A percentile compares a stretch with the other conserved stretches of the same genome.
Evolutionary conservation across 2,329 filamentous ascomycete species (phyloP).

Genomic region (Ophiostoma quercus): DNA sequence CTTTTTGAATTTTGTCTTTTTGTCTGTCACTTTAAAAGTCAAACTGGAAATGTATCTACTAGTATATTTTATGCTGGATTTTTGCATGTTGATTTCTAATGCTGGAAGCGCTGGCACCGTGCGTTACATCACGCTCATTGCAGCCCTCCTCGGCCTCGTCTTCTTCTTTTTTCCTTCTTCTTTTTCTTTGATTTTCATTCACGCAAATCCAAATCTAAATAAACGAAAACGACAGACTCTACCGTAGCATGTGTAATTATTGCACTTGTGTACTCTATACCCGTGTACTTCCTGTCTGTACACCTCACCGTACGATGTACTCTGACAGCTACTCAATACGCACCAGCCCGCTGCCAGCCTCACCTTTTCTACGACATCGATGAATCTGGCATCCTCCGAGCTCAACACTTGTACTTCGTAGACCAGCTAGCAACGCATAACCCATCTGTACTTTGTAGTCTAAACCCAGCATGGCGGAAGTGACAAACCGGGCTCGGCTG

Average conservation of each 20-base stretch:
- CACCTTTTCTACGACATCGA: not conserved
- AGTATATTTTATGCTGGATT: not conserved
- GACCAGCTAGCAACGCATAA: not conserved
- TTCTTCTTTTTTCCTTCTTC: not conserved
- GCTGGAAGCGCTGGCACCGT: too few relatives aligned
- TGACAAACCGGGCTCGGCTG: conserved; percentile 17
- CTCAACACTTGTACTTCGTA: not conserved
- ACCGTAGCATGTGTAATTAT: not conserved
- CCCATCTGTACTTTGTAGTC: not conserved
- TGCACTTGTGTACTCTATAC: not conserved
- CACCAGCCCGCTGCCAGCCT: not conserved
- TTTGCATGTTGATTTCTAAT: not conserved
- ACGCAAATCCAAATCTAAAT: not conserved
- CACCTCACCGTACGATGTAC: not conserved
- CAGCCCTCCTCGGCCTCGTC: not conserved
- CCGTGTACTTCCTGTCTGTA: not conserved
- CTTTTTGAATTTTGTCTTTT: not conserved
- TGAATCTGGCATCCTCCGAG: conserved; percentile 8
- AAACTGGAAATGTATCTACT: too few relatives aligned
- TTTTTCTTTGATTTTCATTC: too few relatives aligned
- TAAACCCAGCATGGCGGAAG: conserved; percentile 3
- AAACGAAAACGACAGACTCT: not conserved
- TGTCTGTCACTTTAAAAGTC: not conserved
- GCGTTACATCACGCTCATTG: not conserved
- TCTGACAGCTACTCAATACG: not conserved